Evolutionary conservation across 257 asterid genomes (phyloP).

Genomic region (Ocimum tenuiflorum): DNA sequence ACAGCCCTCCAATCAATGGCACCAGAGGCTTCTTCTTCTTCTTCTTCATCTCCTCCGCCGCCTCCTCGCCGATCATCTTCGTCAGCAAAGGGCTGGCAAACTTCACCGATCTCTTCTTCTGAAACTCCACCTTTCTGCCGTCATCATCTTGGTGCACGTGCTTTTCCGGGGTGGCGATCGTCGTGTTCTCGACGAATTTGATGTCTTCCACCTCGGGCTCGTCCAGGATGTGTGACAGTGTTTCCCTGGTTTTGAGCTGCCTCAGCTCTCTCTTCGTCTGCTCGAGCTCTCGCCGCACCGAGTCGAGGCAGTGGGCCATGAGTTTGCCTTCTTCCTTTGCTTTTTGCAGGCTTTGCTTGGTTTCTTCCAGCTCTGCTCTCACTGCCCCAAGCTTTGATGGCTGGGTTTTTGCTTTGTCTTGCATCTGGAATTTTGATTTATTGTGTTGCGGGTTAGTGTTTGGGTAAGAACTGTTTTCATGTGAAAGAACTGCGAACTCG

Average conservation of each 20-base stretch:
- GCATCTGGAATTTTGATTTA: too few relatives aligned
- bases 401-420: conserved; percentile 24
- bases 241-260: conserved; percentile 38
- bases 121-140: background rate
- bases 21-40: conserved; percentile 50
- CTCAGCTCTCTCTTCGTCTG: conserved; percentile 56
- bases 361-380: conserved; percentile 45
- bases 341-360: conserved; percentile 43
- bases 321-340: conserved; percentile 48
- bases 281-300: conserved; percentile 58
- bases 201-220: conserved; percentile 55
- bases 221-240: conserved; percentile 9
- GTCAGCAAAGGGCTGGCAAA: conserved; percentile 64
- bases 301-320: conserved; percentile 48
- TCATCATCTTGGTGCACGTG: background rate
- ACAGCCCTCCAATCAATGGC: conserved; percentile 51
- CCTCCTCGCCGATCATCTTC: conserved; percentile 33
- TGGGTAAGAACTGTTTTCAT: too few relatives aligned
- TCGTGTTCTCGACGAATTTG: conserved; percentile 45
- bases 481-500: too few relatives aligned
- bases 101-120: conserved; percentile 70
- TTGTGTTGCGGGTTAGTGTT: too few relatives aligned
- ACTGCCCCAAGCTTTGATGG: conserved; percentile 22
- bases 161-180: conserved; percentile 12
- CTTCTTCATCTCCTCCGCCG: conserved; percentile 26